Conservation (phyloP, 768 basidiomycete genomes). For the Pluteus cervinus region DNA sequence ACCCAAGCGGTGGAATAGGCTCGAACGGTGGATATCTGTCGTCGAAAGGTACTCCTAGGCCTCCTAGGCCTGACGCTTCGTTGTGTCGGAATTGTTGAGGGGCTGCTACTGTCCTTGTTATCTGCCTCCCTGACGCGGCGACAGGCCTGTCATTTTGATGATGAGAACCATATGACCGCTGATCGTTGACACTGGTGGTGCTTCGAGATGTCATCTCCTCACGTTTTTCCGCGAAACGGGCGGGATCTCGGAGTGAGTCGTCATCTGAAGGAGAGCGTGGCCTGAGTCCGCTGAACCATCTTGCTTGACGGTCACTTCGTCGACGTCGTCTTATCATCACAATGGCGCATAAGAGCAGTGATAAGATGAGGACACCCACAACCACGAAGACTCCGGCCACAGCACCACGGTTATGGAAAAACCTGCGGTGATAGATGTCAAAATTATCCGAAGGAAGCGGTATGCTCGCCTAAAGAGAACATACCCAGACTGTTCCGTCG, state of each 20-base stretch:
- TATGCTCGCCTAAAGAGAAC: constrained; percentile 2
- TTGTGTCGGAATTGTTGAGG: too few relatives aligned
- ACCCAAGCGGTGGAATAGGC: too few relatives aligned
- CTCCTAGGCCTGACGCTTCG: too few relatives aligned
- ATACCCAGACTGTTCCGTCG: constrained; percentile 20
- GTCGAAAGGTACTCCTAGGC: too few relatives aligned
- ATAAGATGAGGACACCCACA: constrained; percentile 50
- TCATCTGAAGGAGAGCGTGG: constrained; percentile 6
- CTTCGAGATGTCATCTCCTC: too few relatives aligned
- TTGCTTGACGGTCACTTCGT: constrained; percentile 26
- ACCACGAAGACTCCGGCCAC: constrained; percentile 72
- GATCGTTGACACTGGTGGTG: too few relatives aligned
- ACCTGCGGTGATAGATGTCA: constrained; percentile 26
- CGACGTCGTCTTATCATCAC: constrained; percentile 38
- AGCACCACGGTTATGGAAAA: constrained; percentile 62
- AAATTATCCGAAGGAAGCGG: constrained; percentile 3
- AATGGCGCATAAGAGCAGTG: constrained; percentile 36
- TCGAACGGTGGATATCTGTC: too few relatives aligned
- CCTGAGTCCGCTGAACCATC: constrained; percentile 23
- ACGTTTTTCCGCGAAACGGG: constrained; percentile 14
- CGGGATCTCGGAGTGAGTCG: constrained; percentile 31
- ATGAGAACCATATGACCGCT: too few relatives aligned
- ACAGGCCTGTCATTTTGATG: too few relatives aligned
- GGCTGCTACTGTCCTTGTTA: too few relatives aligned
- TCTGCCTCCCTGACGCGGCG: too few relatives aligned